Evolutionary conservation across 2,329 filamentous ascomycete genomes (phyloP).

Genomic region (Berkeleyomyces basicola): DNA sequence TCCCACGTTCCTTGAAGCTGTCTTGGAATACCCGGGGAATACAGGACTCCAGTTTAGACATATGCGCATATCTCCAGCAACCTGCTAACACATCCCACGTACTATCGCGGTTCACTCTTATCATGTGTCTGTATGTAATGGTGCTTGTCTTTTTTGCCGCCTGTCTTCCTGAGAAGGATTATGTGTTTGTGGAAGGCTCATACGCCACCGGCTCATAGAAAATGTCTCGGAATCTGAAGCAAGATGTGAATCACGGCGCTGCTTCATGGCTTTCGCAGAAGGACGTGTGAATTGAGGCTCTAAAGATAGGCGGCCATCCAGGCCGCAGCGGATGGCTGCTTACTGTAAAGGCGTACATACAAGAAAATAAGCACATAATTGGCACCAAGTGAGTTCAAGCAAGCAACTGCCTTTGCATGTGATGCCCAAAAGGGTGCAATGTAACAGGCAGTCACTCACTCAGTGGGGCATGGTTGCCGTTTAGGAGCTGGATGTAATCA

Average conservation of each 20-base stretch:
- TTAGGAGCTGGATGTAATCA: too few species aligned
- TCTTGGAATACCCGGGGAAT: background rate
- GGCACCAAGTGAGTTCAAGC: too few species aligned
- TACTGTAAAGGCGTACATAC: background rate
- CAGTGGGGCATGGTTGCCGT: too few species aligned
- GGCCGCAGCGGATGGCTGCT: background rate
- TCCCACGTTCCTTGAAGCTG: background rate
- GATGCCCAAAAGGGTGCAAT: too few species aligned
- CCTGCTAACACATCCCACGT: background rate
- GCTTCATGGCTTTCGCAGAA: background rate
- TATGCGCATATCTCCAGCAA: background rate
- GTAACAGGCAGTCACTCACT: too few species aligned
- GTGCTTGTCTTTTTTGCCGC: too few species aligned
- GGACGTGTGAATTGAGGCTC: background rate
- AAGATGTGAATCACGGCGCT: background rate
- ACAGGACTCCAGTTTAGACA: constrained; percentile 1
- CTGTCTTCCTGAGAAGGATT: background rate
- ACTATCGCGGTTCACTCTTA: background rate
- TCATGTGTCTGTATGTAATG: background rate
- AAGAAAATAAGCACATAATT: too few species aligned
- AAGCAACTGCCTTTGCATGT: too few species aligned
- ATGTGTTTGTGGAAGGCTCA: background rate
- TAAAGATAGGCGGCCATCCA: background rate
- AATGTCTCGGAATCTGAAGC: background rate
- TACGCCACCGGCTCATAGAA: background rate